Evolutionary conservation across 805 yeast genomes (phyloP).

Genomic region (Candida sphagnicola): DNA sequence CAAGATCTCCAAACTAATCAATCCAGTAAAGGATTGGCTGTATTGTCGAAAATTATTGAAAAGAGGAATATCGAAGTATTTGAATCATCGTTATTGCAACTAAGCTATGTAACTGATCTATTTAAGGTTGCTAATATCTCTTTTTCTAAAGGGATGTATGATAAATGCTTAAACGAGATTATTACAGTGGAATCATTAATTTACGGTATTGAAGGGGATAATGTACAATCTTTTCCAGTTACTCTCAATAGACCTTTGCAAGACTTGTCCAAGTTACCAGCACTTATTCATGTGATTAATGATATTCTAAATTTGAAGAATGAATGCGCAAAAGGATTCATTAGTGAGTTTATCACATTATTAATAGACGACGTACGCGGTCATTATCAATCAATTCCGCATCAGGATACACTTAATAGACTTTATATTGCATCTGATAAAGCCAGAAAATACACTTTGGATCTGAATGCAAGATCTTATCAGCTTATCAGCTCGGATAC

Average conservation of each 20-base stretch:
- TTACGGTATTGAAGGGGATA: conserved; percentile 18
- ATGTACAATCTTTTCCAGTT: conserved; percentile 14
- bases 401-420: conserved; percentile 48
- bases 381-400: conserved; percentile 50
- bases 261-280: conserved; percentile 45
- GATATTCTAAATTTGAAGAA: conserved; percentile 51
- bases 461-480: conserved; percentile 31
- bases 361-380: conserved; percentile 58
- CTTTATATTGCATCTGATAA: conserved; percentile 30
- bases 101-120: conserved; percentile 31
- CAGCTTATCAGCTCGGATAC: conserved; percentile 35
- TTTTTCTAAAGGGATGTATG: conserved; percentile 43
- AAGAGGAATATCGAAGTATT: conserved; percentile 57
- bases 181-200: conserved; percentile 56
- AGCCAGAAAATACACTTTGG: conserved; percentile 15
- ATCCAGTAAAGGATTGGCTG: conserved; percentile 47
- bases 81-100: conserved; percentile 58
- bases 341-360: conserved; percentile 50
- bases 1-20: conserved; percentile 44
- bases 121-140: conserved; percentile 35
- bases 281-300: conserved; percentile 47
- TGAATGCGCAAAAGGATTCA: conserved; percentile 69
- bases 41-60: conserved; percentile 47
- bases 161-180: conserved; percentile 53
- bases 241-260: conserved; percentile 27